Evolutionary conservation across 768 basidiomycete genomes (phyloP).

Genomic region (Strobilomyces echinocephalus): DNA sequence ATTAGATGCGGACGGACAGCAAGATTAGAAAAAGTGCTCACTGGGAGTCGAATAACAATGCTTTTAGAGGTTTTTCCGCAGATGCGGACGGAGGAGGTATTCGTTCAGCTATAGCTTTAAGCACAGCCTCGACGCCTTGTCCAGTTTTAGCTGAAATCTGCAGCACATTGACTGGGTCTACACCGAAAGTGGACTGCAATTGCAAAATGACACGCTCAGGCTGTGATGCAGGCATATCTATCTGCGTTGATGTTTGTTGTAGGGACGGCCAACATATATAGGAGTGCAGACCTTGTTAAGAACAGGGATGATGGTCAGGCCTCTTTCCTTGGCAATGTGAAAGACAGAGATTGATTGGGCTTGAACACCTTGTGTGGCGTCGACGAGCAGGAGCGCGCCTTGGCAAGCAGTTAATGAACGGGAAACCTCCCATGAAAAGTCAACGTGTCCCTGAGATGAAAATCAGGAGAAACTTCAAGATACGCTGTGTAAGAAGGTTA

Average conservation of each 20-base stretch:
- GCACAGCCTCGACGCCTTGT: conserved; percentile 68
- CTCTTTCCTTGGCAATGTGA: conserved; percentile 78
- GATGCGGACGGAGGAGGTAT: conserved; percentile 75
- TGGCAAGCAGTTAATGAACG: conserved; percentile 90
- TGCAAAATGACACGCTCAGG: conserved; percentile 77
- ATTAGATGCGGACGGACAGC: conserved; percentile 4
- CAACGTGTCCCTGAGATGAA: conserved; percentile 76
- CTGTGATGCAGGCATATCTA: conserved; percentile 88
- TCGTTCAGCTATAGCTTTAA: conserved; percentile 75
- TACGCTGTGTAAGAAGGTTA: conserved; percentile 27
- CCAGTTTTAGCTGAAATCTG: conserved; percentile 93
- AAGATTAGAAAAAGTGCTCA: conserved; percentile 35
- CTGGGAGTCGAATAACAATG: conserved; percentile 92
- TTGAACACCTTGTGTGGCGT: conserved; percentile 97
- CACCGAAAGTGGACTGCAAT: conserved; percentile 77
- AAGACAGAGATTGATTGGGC: conserved; percentile 96
- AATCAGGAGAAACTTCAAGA: conserved; percentile 1
- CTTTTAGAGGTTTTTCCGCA: conserved; percentile 57
- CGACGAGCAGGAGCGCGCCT: conserved; percentile 82
- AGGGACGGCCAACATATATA: not conserved
- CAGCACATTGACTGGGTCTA: conserved; percentile 69
- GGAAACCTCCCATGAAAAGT: conserved; percentile 96
- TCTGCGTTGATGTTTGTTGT: conserved; percentile 40
- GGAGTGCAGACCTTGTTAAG: conserved; percentile 71
- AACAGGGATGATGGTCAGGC: conserved; percentile 81